Percentiles rank a stretch among this genome's conserved stretches.
Conservation (phyloP, 164 flowering plant genomes). For the Berberis thunbergii region DNA sequence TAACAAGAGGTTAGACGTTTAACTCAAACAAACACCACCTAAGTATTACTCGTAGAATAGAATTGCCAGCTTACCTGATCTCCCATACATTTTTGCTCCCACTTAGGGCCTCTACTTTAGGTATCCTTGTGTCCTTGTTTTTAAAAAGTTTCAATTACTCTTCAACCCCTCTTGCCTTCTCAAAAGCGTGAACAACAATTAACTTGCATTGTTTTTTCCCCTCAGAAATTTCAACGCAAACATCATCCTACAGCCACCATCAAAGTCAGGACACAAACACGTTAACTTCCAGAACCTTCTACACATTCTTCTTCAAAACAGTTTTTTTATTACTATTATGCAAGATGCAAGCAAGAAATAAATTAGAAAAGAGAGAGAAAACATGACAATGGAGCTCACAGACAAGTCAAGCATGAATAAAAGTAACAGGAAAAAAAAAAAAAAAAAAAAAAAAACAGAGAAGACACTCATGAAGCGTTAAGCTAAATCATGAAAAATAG, state of each 20-base stretch:
- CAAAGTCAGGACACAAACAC: not conserved
- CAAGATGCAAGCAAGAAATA: too few species aligned
- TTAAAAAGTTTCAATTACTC: constrained; percentile 58
- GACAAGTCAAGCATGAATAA: not conserved
- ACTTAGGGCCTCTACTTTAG: constrained; percentile 63
- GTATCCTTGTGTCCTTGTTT: constrained; percentile 54
- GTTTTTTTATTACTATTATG: too few species aligned
- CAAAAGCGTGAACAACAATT: constrained; percentile 88
- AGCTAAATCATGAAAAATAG: too few species aligned
- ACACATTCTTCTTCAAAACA: not conserved
- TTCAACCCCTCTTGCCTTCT: constrained; percentile 42
- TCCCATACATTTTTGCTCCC: constrained; percentile 80
- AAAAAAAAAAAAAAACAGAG: too few species aligned
- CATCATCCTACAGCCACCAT: constrained; percentile 51
- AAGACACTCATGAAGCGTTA: too few species aligned
- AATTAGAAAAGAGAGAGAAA: not conserved
- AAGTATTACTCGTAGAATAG: not conserved
- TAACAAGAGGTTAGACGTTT: too few species aligned
- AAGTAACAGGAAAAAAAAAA: too few species aligned
- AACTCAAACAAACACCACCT: not conserved
- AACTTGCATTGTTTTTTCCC: constrained; percentile 55
- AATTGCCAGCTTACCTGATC: constrained; percentile 57
- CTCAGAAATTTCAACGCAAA: constrained; percentile 46
- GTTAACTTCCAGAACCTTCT: not conserved
- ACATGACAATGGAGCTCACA: not conserved